Base-by-base conservation (phyloP, 106 monocot genomes). In the Platanthera guangdongensis region DNA sequence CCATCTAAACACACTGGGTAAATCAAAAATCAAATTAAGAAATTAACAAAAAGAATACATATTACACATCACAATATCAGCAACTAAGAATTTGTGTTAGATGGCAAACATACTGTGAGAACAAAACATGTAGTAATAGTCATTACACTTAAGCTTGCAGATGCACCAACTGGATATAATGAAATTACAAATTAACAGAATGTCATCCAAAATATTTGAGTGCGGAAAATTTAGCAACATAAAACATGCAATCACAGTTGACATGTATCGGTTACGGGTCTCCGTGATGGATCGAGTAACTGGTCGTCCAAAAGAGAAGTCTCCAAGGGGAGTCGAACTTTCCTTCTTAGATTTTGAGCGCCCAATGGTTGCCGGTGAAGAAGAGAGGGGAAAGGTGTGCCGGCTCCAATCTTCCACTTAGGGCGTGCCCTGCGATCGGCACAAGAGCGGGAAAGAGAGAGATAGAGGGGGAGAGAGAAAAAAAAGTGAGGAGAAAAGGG, bases 1-100 rank as follows among this genome's bases (percentile, higher is more conserved):
- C 92, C 92, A 82, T 92, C 92, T 78, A 85, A 76, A 71, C 92
- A 92, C 18, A 92, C 92, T 92, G 78, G 30, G 32, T 11, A n/a
- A 65, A 30, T 65, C 65, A 30, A 65, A 65, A 65, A 30, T 65
- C 65, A 65, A 65, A 65, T 65, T 13, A 65, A 30, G 65, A 3
- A 65, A n/a, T 65, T 32, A 65, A 65, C 4, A 32, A 65, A 25
- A 30, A 30, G 65, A 65, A 11, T 32, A 32, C 18, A 65, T 64
- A 64, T 64, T 64, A 25, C 5, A 64, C 25, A 25, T 28, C 28
- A 64, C 25, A 64, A 28, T 64, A 7, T 64, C 25, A 64, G 32
- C 65, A 30, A 30, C 32, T 19, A 32, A 65, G 8, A 30, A 65
- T 6, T 65, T 30, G 65, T 9, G 65, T 32, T 65, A 30, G 9